Base-by-base conservation (phyloP, 208 protist genomes). In the Wallacemonas rigidus region DNA sequence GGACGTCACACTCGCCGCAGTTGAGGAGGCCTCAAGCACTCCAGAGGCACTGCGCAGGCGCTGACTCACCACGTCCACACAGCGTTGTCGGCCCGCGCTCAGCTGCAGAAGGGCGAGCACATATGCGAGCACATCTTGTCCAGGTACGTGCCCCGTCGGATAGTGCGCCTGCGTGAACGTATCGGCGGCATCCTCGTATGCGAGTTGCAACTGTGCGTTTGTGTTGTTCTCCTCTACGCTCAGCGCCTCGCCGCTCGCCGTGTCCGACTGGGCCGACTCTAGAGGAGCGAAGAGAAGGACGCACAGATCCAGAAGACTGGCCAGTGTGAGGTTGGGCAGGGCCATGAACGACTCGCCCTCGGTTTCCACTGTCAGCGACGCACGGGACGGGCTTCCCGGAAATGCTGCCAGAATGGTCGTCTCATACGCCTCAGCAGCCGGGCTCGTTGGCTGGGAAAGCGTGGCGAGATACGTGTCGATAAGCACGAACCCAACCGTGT, bases 401-500 rank as follows among this genome's bases (percentile, higher is more conserved):
- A 78, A 36, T 36, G 60, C 63, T 11, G 47, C 1, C 26, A 82
- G 75, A 9, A 80, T 36, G 8, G 41, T 45, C 14, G 58, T 53
- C 53, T 58, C 73, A n/a, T 55, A 39, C 3, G 54, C 45, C 12
- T 15, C 40, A 2, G 50, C 55, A 48, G 56, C 43, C 1, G 60
- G 45, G 41, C 9, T 56, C n/a, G 75, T 39, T 9, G 74, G 12
- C 17, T 48, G 69, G 43, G 77, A 74, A 6, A 87, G 70, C 35
- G 72, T 67, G 3, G 67, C 47, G 44, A 87, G 63, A 43, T 85
- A 80, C 6, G 74, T 65, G 67, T 91, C 87, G 9, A 88, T 71
- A 38, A 93, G 71, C 35, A 89, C 64, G 72, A 93, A 93, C 26
- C 92, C 92, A 2, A 91, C 88, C 26, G 83, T 61, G 75, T 96